phyloP scores from a whole-genome alignment of 1,284 basidiomycete genomes.

The Apiotrichum siamense region DNA sequence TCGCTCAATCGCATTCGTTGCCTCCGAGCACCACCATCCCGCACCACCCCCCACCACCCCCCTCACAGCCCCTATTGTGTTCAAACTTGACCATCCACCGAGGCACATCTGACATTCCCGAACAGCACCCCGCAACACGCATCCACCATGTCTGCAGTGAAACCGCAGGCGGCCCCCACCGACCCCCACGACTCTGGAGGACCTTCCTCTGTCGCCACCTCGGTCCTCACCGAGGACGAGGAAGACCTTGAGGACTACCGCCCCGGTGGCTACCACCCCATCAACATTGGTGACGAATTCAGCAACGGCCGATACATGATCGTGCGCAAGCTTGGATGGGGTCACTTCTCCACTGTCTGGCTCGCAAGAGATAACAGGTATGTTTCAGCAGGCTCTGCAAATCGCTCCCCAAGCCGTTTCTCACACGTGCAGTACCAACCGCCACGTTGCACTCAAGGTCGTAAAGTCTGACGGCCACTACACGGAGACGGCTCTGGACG shows the following conservation, averaged over 20 bases:
- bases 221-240: conserved; percentile 48
- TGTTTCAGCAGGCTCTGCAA: too few relatives aligned
- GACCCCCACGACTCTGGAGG: conserved; percentile 20
- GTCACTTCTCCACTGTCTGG: conserved; percentile 96
- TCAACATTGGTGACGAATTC: conserved; percentile 90
- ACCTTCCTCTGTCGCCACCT: conserved; percentile 35
- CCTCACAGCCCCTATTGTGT: background rate
- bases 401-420: background rate
- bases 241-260: conserved; percentile 62
- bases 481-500: conserved; percentile 96
- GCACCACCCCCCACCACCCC: background rate
- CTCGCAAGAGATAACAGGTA: conserved; percentile 79
- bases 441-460: conserved; percentile 97
- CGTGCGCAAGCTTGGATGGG: conserved; percentile 94
- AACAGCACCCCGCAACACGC: background rate
- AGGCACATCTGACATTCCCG: too few relatives aligned
- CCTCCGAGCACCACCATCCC: too few relatives aligned
- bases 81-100: too few relatives aligned
- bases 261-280: conserved; percentile 90
- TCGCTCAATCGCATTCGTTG: too few relatives aligned
- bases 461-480: conserved; percentile 97
- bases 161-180: conserved; percentile 8
- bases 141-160: conserved; percentile 11
- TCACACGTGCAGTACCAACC: conserved; percentile 62
- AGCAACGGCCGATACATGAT: conserved; percentile 82